phyloP scores from a whole-genome alignment of 768 basidiomycete species.

The Suillus alpinus region DNA sequence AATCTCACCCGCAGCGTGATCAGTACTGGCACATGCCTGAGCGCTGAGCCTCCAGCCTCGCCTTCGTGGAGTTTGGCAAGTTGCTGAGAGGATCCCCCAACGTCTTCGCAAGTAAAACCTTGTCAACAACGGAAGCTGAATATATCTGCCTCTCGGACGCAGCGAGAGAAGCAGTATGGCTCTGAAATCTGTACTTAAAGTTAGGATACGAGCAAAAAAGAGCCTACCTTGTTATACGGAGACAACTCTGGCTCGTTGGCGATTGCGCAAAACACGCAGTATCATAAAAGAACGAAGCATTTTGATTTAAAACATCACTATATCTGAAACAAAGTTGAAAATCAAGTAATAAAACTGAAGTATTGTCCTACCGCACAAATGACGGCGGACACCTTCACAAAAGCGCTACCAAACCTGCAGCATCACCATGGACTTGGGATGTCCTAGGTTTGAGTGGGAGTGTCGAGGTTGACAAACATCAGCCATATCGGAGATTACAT shows the following conservation, averaged over 20 bases:
- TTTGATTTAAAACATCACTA: conserved; percentile 23
- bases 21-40: too few species aligned
- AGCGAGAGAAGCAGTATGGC: conserved; percentile 11
- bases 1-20: too few species aligned
- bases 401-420: conserved; percentile 3
- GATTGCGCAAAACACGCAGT: conserved; percentile 15
- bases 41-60: too few species aligned
- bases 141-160: conserved; percentile 7
- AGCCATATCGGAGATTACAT: too few species aligned
- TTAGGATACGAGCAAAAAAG: conserved; percentile 19
- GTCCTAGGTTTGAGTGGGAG: background rate
- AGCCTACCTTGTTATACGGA: conserved; percentile 15
- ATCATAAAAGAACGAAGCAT: conserved; percentile 21
- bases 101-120: too few species aligned
- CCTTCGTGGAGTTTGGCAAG: too few species aligned
- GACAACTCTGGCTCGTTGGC: conserved; percentile 27
- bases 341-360: background rate
- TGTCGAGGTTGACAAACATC: too few species aligned
- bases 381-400: conserved; percentile 20
- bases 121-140: background rate
- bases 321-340: conserved; percentile 28
- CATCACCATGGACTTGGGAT: conserved; percentile 1
- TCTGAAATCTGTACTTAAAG: conserved; percentile 31
- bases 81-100: too few species aligned
- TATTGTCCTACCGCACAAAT: conserved; percentile 10